phyloP scores from a whole-genome alignment of 768 basidiomycete genomes.

The Flagelloscypha sp. region DNA sequence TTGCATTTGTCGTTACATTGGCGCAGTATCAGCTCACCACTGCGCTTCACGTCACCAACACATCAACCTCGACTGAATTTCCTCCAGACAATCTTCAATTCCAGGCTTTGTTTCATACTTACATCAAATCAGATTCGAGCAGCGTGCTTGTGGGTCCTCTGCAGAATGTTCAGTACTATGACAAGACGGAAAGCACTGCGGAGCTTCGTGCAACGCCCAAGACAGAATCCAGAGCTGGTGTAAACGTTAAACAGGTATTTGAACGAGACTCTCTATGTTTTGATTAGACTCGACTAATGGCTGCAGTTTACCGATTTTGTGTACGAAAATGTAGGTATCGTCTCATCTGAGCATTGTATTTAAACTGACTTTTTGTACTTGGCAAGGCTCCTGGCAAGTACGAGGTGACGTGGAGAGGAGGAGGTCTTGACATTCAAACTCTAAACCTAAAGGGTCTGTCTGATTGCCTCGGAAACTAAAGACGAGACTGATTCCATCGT shows the following conservation, averaged over 20 bases:
- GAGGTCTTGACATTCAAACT: conserved; percentile 44
- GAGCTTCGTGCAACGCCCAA: conserved; percentile 42
- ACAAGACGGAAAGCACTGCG: conserved; percentile 66
- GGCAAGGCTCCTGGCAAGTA: conserved; percentile 52
- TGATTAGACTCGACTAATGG: too few relatives aligned
- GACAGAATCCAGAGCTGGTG: conserved; percentile 49
- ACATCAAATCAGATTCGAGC: conserved; percentile 61
- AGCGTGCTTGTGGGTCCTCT: conserved; percentile 58
- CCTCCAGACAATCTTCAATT: conserved; percentile 56
- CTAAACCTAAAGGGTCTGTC: conserved; percentile 53
- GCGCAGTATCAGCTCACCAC: conserved; percentile 66
- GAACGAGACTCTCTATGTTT: too few relatives aligned
- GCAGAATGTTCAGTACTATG: conserved; percentile 57
- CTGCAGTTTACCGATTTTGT: too few relatives aligned
- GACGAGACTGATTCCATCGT: too few relatives aligned
- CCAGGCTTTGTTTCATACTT: conserved; percentile 91
- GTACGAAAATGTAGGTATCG: too few relatives aligned
- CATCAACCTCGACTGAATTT: conserved; percentile 32
- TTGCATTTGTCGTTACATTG: conserved; percentile 78
- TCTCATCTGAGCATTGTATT: too few relatives aligned
- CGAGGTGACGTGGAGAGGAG: conserved; percentile 50
- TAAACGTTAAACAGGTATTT: conserved; percentile 60
- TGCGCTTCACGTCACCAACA: conserved; percentile 74
- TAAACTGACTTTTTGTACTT: conserved; percentile 71
- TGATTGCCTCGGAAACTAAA: too few relatives aligned